phyloP scores from a whole-genome alignment of 192 early-diverging fungal species.

The Backusella liffmaniae region DNA sequence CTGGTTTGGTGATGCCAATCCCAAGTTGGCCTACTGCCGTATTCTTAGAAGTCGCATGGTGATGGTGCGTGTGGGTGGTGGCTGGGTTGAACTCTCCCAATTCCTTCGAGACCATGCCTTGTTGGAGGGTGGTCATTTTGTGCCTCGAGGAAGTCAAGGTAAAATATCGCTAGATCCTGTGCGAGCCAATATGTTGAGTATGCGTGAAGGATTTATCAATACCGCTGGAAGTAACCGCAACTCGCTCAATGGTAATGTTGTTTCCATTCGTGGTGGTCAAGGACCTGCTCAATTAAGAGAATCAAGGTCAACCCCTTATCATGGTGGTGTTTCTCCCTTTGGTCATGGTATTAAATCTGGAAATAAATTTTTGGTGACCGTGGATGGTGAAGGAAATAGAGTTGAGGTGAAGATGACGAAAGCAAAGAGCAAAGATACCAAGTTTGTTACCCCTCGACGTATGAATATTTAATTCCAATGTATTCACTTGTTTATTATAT shows the following conservation, averaged over 20 bases:
- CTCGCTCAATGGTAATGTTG: not conserved
- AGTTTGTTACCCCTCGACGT: conserved; percentile 22
- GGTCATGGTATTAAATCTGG: conserved; percentile 34
- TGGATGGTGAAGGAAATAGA: conserved; percentile 32
- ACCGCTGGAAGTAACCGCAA: not conserved
- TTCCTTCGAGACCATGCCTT: conserved; percentile 34
- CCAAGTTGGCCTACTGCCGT: conserved; percentile 63
- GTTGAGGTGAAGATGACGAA: conserved; percentile 37
- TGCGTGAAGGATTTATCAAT: conserved; percentile 14
- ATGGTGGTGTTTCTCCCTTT: conserved; percentile 12
- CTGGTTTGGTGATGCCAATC: conserved; percentile 64
- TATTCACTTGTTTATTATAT: not conserved
- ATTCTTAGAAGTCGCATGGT: conserved; percentile 60
- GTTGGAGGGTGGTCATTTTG: conserved; percentile 26
- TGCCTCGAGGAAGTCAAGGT: not conserved
- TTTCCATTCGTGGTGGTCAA: not conserved
- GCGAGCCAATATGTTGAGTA: not conserved
- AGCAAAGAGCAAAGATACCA: conserved; percentile 25
- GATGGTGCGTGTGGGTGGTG: conserved; percentile 69
- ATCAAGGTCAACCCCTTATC: conserved; percentile 23
- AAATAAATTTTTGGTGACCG: conserved; percentile 35
- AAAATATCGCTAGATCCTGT: not conserved
- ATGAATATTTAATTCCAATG: conserved; percentile 9
- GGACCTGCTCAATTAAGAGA: conserved; percentile 3
- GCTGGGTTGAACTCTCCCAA: conserved; percentile 61